These are phyloP conservation scores for Penicillium sp. DNA, from an alignment of 2,329 filamentous ascomycete genomes.

Conservation along the genomic window DNA sequence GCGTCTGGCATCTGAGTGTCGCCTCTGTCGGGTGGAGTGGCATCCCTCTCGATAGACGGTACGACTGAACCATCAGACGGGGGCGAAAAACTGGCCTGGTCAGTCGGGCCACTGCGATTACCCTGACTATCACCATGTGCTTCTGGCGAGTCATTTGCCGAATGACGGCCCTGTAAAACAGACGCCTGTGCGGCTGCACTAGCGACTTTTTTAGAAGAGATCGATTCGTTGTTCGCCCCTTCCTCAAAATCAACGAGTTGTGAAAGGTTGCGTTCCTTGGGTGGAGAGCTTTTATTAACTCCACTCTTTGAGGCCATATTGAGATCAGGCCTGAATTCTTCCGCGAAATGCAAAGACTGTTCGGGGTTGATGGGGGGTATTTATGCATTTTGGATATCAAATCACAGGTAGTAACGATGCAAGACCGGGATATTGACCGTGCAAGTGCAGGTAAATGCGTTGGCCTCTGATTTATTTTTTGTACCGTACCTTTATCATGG, in stretches of 20 bases:
- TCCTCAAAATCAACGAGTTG: too few relatives aligned
- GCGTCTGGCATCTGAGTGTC: not conserved
- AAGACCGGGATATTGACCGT: not conserved
- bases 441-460: not conserved
- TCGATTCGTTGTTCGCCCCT: too few relatives aligned
- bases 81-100: not conserved
- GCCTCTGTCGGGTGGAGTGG: too few relatives aligned
- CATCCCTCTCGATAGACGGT: not conserved
- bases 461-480: not conserved
- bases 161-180: not conserved
- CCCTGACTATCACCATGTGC: not conserved
- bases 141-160: not conserved
- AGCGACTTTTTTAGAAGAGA: too few relatives aligned
- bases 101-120: not conserved
- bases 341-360: not conserved
- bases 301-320: not conserved
- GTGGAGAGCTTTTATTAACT: not conserved
- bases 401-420: not conserved
- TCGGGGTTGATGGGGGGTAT: slow-evolving; percentile 1
- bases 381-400: not conserved
- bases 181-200: not conserved
- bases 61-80: not conserved
- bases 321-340: not conserved
- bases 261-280: too few relatives aligned
- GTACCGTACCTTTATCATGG: not conserved